phyloP scores from a whole-genome alignment of 441 rosid genomes.

The Melastoma candidum region DNA sequence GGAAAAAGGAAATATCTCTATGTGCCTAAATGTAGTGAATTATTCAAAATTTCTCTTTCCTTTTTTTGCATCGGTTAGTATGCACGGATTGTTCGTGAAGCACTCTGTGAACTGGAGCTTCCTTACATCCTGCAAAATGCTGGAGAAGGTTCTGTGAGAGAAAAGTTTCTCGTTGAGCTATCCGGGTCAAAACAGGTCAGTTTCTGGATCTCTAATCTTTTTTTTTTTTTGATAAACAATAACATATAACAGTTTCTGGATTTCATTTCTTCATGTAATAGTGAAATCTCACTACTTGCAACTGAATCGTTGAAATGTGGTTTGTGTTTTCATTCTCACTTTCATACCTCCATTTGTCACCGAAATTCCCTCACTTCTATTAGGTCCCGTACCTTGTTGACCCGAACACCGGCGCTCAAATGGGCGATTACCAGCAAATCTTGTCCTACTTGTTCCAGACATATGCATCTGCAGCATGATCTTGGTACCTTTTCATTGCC shows the following conservation, averaged over 20 bases:
- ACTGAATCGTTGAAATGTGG: too few species aligned
- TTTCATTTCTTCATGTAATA: too few species aligned
- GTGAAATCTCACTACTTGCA: too few species aligned
- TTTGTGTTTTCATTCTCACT: too few species aligned
- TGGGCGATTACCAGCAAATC: slow-evolving; percentile 53
- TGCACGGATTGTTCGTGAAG: slow-evolving; percentile 82
- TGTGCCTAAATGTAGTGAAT: too few species aligned
- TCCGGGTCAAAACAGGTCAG: slow-evolving; percentile 64
- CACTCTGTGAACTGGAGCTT: slow-evolving; percentile 74
- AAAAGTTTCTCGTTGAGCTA: slow-evolving; percentile 34
- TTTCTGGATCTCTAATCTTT: neutral
- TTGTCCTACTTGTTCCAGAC: slow-evolving; percentile 55
- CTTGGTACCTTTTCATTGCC: too few species aligned
- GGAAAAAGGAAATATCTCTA: too few species aligned
- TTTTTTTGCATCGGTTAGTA: slow-evolving; percentile 23
- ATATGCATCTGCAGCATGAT: slow-evolving; percentile 23
- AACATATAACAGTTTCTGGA: too few species aligned
- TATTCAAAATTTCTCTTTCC: too few species aligned
- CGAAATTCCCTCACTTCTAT: neutral
- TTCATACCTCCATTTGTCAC: too few species aligned
- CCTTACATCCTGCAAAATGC: slow-evolving; percentile 69
- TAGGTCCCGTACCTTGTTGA: slow-evolving; percentile 76
- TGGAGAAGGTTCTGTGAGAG: slow-evolving; percentile 50
- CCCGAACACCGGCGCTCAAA: slow-evolving; percentile 58
- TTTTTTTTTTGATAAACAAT: too few species aligned